phyloP scores from a whole-genome alignment of 345 rosid genomes.

The Eucalyptus marginata region DNA sequence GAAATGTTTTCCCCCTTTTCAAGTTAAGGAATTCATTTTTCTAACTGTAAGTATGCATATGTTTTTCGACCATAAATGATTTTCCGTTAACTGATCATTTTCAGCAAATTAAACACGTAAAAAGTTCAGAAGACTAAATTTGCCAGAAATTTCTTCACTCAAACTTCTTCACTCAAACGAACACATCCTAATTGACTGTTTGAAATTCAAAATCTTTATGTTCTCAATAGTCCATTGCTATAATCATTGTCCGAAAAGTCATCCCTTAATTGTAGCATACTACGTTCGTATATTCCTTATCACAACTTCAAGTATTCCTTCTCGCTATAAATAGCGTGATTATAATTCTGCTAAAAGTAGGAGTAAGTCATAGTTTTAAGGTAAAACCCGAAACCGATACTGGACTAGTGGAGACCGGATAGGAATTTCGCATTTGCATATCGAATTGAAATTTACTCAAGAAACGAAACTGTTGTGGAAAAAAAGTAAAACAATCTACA shows the following conservation, averaged over 20 bases:
- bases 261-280: neutral
- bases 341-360: neutral
- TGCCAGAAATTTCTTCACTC: no score
- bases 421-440: neutral
- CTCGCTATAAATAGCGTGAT: neutral
- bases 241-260: neutral
- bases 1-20: neutral
- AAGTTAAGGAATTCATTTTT: no score
- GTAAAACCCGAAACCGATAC: no score
- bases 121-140: neutral
- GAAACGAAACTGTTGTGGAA: neutral
- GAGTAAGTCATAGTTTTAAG: no score
- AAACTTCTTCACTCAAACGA: neutral
- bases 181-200: neutral
- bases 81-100: no score
- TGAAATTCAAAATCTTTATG: neutral
- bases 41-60: neutral
- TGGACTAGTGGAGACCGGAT: no score
- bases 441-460: neutral
- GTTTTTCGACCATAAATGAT: no score
- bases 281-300: neutral
- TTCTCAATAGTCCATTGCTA: neutral
- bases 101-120: fast-evolving
- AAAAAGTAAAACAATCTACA: neutral
- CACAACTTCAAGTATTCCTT: no score